phyloP scores from a whole-genome alignment of 2,329 filamentous ascomycete genomes.

The Paracoccidioides lutzii region DNA sequence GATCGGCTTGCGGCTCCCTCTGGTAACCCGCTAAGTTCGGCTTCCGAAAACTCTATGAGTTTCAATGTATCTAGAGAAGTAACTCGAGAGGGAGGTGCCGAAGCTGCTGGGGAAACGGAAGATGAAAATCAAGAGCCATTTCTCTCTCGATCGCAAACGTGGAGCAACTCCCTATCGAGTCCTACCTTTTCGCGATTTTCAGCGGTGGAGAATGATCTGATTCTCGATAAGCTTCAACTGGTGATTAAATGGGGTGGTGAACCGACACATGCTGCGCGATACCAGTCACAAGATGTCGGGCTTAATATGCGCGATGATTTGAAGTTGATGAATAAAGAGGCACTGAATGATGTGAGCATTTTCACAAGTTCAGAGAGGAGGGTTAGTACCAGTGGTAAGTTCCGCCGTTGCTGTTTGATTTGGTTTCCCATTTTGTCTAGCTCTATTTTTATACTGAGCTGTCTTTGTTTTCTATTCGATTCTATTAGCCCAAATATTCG shows the following conservation, averaged over 20 bases:
- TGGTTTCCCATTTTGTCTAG: not conserved
- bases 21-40: constrained; percentile 8
- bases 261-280: constrained; percentile 90
- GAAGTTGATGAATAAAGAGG: constrained; percentile 80
- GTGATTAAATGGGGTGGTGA: constrained; percentile 99
- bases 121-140: constrained; percentile 4
- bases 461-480: not conserved
- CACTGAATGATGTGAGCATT: constrained; percentile 82
- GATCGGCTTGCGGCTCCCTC: constrained; percentile 13
- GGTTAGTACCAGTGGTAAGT: constrained; percentile 66
- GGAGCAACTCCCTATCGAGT: constrained; percentile 76
- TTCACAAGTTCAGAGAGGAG: constrained; percentile 93
- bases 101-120: constrained; percentile 17
- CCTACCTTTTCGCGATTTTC: constrained; percentile 89
- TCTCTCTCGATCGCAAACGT: constrained; percentile 44
- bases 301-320: constrained; percentile 94
- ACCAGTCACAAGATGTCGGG: constrained; percentile 89
- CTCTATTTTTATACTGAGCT: constrained; percentile 6
- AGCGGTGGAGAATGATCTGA: constrained; percentile 80
- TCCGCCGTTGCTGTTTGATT: not conserved
- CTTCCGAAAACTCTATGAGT: constrained; percentile 32
- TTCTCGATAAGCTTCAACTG: constrained; percentile 89
- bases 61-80: constrained; percentile 37
- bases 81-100: constrained; percentile 8
- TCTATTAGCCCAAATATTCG: constrained; percentile 74